Percentiles rank a stretch among this genome's conserved stretches.
Evolutionary conservation across 1,284 basidiomycete genomes (phyloP).

Genomic region (Microbotryum silenes-acaulis): DNA sequence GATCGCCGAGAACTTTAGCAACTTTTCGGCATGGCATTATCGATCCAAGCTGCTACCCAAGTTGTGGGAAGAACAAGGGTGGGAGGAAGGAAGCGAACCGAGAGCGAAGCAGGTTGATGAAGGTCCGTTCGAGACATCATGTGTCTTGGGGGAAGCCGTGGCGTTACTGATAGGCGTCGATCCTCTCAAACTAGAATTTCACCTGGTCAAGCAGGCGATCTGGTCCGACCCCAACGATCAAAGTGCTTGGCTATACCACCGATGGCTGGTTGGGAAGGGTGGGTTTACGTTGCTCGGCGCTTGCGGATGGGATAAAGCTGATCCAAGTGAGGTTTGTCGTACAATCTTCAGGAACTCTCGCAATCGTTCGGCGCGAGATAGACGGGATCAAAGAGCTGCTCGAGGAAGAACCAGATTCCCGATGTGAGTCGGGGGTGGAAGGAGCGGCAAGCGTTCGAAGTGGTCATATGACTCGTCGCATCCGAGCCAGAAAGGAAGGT

Average conservation of each 20-base stretch:
- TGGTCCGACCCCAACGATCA: conserved; percentile 96
- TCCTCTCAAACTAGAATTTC: conserved; percentile 55
- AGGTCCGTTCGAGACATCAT: conserved; percentile 7
- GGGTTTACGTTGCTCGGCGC: background rate
- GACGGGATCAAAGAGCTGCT: conserved; percentile 73
- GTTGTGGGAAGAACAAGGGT: conserved; percentile 56
- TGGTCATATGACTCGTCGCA: no score
- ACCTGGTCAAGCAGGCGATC: conserved; percentile 84
- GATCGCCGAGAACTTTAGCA: conserved; percentile 91
- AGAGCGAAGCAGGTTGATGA: conserved; percentile 17
- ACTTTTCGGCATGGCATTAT: conserved; percentile 99
- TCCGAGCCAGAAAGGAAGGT: no score
- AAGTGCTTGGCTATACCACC: conserved; percentile 95
- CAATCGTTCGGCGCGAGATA: conserved; percentile 69
- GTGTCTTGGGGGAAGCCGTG: background rate
- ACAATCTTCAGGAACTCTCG: conserved; percentile 49
- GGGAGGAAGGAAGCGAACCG: conserved; percentile 44
- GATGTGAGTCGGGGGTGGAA: conserved; percentile 55
- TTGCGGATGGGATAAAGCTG: background rate
- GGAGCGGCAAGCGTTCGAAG: no score
- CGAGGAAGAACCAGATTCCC: conserved; percentile 83
- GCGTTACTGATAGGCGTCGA: background rate
- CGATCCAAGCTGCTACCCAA: conserved; percentile 70
- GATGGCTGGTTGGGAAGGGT: conserved; percentile 64
- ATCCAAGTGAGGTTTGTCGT: background rate